phyloP scores from a whole-genome alignment of 2,329 filamentous ascomycete genomes.

The Samsoniella hepiali region DNA sequence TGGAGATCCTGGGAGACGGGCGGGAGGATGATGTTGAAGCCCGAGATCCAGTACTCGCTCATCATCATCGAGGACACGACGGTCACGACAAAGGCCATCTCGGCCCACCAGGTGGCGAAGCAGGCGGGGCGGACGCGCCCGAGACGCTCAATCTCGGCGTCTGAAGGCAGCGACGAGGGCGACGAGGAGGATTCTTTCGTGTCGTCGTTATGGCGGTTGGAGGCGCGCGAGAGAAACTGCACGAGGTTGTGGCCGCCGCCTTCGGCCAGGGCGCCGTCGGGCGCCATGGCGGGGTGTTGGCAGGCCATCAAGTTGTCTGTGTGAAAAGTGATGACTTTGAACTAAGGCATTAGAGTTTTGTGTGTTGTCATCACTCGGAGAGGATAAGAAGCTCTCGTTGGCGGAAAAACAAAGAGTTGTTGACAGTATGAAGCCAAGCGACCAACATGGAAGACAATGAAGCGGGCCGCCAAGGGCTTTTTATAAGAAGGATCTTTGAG shows the following conservation, averaged over 20 bases:
- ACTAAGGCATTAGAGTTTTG: neutral
- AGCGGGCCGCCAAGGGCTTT: neutral
- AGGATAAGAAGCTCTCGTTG: no score
- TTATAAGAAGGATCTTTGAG: neutral
- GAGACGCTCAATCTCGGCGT: constrained; percentile 52
- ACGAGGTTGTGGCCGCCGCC: neutral
- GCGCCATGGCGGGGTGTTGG: constrained; percentile 16
- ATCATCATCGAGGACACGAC: constrained; percentile 62
- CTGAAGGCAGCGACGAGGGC: neutral
- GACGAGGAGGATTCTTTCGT: no score
- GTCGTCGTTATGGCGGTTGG: neutral
- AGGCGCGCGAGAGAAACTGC: constrained; percentile 3
- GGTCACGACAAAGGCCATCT: constrained; percentile 60
- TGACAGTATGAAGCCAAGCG: neutral
- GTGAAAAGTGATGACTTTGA: no score
- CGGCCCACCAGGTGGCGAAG: constrained; percentile 52
- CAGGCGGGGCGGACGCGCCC: constrained; percentile 58
- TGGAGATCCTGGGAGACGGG: constrained; percentile 57
- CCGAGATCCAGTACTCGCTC: constrained; percentile 72
- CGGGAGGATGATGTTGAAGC: constrained; percentile 72
- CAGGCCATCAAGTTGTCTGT: constrained; percentile 1
- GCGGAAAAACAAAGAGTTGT: no score
- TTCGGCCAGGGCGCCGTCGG: constrained; percentile 1
- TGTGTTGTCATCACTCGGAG: no score
- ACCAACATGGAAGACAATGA: neutral